Base-by-base conservation (phyloP, 352 stramenopile genomes). In the Phytophthora palmivora region DNA sequence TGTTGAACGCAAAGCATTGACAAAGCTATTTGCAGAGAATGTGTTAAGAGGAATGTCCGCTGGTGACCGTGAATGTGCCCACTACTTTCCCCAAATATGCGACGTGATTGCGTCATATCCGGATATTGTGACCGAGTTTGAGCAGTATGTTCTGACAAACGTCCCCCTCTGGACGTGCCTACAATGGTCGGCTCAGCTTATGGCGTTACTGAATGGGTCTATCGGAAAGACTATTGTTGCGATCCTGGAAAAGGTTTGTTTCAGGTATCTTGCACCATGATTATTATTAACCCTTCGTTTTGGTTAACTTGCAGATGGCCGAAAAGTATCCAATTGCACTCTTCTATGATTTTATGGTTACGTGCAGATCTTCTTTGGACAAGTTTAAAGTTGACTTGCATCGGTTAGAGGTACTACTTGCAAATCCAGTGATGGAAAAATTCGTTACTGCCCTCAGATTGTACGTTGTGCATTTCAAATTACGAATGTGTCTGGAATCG, bases 331-430 rank as follows among this genome's bases (percentile, higher is more conserved):
- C 84, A 4, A 68, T 66, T 7, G 83, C 87, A 9, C 64, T 95
- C 6, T 95, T 92, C 43, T 95, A 93, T 53, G 87, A 95, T 36
- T 95, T 91, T 58, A 87, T 84, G 54, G 70, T 94, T 26, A 89
- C 84, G 0, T 88, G 71, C 36, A 69, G 52, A 18, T 74, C 70
- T 16, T 73, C 74, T 3, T 42, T 66, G 9, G 70, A 59, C 2
- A 45, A 51, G n/a, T 77, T 76, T 14, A 83, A 84, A 49, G 54
- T 78, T 0, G 74, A 91, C 37, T 56, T 93, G 9, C 70, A 64
- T 54, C 70, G 79, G 15, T 55, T 95, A 15, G 30, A 74, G 16
- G 64, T 70, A 32, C 43, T 91, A 9, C 21, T 94, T 6, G 55
- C 79, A n/a, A 89, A 94, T 52, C 55, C 81, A 3, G 67, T 88